Evolutionary conservation across 1,284 basidiomycete genomes (phyloP), one percentile per base, ranked within the genome.

Genomic region (Rhodotorula sp.): DNA sequence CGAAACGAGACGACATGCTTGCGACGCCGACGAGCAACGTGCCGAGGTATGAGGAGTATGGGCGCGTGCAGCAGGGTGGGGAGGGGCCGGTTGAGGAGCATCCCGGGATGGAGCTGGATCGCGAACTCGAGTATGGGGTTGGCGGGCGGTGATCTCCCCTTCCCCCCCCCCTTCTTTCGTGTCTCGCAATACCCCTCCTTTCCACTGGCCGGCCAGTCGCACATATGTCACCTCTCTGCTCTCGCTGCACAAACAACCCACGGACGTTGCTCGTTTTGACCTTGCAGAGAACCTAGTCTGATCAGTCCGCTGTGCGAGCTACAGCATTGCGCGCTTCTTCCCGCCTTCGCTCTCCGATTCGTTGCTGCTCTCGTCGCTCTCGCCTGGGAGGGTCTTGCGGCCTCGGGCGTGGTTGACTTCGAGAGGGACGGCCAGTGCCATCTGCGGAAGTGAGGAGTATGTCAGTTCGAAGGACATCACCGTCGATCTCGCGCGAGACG

Each of bases 1-100:
- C 76, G 1, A 71, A 68, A 5, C 66, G 76, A 3, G 72, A 76
- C 31, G 75, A 74, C 54, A 72, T 76, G 24, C 67, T 74, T 59
- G 62, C 65, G 5, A 69, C 66, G 4, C 71, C 69, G 28, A 51
- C 60, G 50, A 37, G 22, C 34, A 20, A 26, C 13, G 65, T 57
- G 3, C 68, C 52, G 13, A 62, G 53, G n/a, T 40, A 51, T 22
- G 60, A 52, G 46, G 58, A 68, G 61, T 71, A 72, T 34, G 58
- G 65, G 9, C 58, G 58, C 11, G 64, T 59, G 22, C 53, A 44
- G 10, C 31, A 34, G 30, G 57, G 56, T 22, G 55, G 59, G 37
- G 55, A 34, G 31, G 55, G 60, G 4, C 60, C 60, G 20, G 60
- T 61, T 40, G 67, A 74, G 66, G 73, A 74, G 53, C 61, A 70